A percentile compares a stretch with the other conserved stretches of the same genome.
phyloP scores from a whole-genome alignment of 345 rosid genomes.

The Citropsis articulata region DNA sequence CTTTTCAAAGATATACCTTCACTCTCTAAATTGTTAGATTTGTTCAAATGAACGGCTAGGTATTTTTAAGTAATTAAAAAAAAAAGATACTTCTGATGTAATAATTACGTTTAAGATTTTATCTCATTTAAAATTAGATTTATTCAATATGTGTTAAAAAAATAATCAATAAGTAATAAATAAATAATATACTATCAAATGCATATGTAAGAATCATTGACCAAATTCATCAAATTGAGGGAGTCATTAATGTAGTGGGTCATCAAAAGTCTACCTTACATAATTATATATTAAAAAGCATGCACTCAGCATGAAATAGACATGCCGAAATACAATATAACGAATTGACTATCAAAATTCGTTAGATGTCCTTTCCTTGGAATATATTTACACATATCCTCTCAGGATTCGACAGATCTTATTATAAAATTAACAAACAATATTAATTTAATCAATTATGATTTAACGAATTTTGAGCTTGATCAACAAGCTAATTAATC shows the following conservation, averaged over 20 bases:
- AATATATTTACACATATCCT: background rate
- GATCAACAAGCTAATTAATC: background rate
- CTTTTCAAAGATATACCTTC: no score
- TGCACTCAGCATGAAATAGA: background rate
- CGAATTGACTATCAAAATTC: background rate
- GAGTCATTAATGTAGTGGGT: background rate
- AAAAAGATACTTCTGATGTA: no score
- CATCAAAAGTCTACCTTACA: background rate
- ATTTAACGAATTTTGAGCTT: background rate
- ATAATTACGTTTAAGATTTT: background rate
- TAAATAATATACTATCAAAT: background rate
- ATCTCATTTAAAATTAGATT: background rate
- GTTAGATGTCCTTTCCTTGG: background rate
- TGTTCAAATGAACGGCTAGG: no score
- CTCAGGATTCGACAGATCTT: background rate
- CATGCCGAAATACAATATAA: background rate
- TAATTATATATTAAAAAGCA: background rate
- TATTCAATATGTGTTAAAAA: background rate
- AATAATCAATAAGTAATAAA: background rate
- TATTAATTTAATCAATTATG: background rate
- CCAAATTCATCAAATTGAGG: background rate
- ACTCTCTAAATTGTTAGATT: no score
- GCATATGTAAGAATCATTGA: background rate
- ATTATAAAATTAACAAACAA: background rate
- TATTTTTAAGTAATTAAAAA: no score